phyloP scores from a whole-genome alignment of 1,284 basidiomycete genomes.

The Kalmanozyma brasiliensis region DNA sequence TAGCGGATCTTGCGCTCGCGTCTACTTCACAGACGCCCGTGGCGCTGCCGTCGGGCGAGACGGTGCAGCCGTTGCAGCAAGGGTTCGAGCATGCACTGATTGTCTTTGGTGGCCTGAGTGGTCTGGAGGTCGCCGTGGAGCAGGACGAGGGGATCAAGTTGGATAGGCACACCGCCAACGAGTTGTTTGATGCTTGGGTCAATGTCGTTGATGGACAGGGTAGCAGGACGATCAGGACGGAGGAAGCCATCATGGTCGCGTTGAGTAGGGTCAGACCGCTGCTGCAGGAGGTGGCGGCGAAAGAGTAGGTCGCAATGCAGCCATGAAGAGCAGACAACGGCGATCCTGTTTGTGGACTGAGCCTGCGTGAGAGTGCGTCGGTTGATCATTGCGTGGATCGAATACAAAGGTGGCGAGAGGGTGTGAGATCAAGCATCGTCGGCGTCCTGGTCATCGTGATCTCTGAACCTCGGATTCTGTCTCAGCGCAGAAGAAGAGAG shows the following conservation, averaged over 20 bases:
- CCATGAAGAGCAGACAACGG: too few relatives aligned
- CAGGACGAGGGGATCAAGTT: slow-evolving; percentile 52
- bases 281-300: slow-evolving; percentile 30
- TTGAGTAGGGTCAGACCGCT: slow-evolving; percentile 48
- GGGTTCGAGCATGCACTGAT: slow-evolving; percentile 57
- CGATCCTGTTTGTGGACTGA: too few relatives aligned
- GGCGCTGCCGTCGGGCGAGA: slow-evolving; percentile 15
- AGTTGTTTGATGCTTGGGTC: slow-evolving; percentile 67
- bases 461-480: slow-evolving; percentile 68
- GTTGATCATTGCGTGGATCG: not conserved
- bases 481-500: too few relatives aligned
- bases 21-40: slow-evolving; percentile 14
- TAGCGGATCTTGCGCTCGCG: slow-evolving; percentile 31
- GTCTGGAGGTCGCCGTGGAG: slow-evolving; percentile 65
- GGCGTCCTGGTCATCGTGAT: slow-evolving; percentile 62
- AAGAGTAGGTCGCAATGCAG: not conserved
- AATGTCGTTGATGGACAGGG: slow-evolving; percentile 65
- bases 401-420: not conserved
- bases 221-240: slow-evolving; percentile 64
- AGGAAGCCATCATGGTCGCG: slow-evolving; percentile 62
- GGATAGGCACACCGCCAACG: slow-evolving; percentile 52
- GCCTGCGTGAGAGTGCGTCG: too few relatives aligned
- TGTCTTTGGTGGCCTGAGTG: slow-evolving; percentile 64
- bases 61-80: slow-evolving; percentile 12
- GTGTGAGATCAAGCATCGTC: slow-evolving; percentile 44